Evolutionary conservation across 2,329 filamentous ascomycete species (phyloP).

Genomic region (Neurospora sp.): DNA sequence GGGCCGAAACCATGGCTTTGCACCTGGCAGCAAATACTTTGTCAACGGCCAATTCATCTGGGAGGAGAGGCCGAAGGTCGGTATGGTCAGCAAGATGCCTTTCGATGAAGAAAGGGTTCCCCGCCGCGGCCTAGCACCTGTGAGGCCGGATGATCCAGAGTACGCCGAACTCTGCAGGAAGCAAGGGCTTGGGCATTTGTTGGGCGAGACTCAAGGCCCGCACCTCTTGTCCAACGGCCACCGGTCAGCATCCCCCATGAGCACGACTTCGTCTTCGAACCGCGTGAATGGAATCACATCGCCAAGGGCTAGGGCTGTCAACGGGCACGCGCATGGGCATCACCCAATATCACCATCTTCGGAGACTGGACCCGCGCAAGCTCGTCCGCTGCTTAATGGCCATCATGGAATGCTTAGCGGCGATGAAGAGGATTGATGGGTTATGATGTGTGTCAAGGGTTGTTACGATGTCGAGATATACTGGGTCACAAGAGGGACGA

Average conservation of each 20-base stretch:
- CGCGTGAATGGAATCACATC: neutral
- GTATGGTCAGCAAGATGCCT: conserved; percentile 41
- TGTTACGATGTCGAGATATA: neutral
- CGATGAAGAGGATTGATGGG: conserved; percentile 1
- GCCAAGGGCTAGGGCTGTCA: conserved; percentile 14
- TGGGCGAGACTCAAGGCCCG: conserved; percentile 33
- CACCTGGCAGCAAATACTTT: conserved; percentile 49
- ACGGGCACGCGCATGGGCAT: conserved; percentile 16
- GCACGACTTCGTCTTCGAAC: conserved; percentile 17
- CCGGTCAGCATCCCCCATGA: conserved; percentile 32
- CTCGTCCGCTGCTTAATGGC: conserved; percentile 20
- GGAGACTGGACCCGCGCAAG: conserved; percentile 15
- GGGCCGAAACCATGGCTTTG: conserved; percentile 41
- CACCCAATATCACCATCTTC: conserved; percentile 20
- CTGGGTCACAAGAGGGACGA: neutral
- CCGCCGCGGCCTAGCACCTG: conserved; percentile 42
- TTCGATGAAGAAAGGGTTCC: conserved; percentile 47
- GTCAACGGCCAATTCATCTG: conserved; percentile 44
- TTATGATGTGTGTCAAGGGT: neutral
- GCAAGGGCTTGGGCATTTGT: conserved; percentile 46
- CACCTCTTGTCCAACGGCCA: conserved; percentile 37
- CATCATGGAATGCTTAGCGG: conserved; percentile 13
- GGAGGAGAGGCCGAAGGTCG: conserved; percentile 39
- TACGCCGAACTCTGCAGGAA: conserved; percentile 45
- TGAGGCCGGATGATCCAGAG: conserved; percentile 46